A percentile compares a stretch with the other conserved stretches of the same genome.
Conservation (phyloP, 2,329 filamentous ascomycete genomes). For the Aspergillus uvarum region DNA sequence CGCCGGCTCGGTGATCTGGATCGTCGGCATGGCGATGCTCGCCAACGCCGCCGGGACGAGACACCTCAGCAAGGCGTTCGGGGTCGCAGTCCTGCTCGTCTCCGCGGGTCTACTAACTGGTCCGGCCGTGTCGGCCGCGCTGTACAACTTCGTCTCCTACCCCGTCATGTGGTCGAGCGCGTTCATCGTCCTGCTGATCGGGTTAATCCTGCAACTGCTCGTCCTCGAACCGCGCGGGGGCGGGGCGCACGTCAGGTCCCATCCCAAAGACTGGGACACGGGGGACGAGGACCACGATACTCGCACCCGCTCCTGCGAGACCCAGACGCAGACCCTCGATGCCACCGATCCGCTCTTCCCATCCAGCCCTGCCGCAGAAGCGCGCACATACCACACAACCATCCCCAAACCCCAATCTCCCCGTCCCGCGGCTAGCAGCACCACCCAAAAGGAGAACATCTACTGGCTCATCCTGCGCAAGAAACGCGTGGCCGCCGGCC, state of each 20-base stretch:
- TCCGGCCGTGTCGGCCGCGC: not conserved
- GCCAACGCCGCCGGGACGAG: not conserved
- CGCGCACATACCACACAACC: slow-evolving; percentile 19
- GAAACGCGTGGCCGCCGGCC: not conserved
- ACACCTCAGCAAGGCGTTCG: slow-evolving; percentile 4
- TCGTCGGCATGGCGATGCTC: slow-evolving; percentile 7
- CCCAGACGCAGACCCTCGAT: not conserved
- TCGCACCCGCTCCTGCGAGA: no score
- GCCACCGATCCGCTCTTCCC: not conserved
- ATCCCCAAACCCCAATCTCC: no score
- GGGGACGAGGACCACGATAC: not conserved
- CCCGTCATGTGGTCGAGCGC: not conserved
- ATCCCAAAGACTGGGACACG: not conserved
- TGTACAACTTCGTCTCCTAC: not conserved
- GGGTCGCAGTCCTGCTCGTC: not conserved
- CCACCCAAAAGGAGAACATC: not conserved
- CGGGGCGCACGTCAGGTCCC: not conserved
- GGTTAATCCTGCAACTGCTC: not conserved
- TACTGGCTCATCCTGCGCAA: not conserved
- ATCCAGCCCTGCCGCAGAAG: not conserved
- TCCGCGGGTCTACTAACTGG: not conserved
- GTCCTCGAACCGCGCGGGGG: not conserved
- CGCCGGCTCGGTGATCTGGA: not conserved
- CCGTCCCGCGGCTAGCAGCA: not conserved
- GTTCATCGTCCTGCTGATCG: not conserved